These are phyloP conservation scores for Phytophthora quininea DNA, from an alignment of 352 stramenopile genomes.

Conservation along the genomic window DNA sequence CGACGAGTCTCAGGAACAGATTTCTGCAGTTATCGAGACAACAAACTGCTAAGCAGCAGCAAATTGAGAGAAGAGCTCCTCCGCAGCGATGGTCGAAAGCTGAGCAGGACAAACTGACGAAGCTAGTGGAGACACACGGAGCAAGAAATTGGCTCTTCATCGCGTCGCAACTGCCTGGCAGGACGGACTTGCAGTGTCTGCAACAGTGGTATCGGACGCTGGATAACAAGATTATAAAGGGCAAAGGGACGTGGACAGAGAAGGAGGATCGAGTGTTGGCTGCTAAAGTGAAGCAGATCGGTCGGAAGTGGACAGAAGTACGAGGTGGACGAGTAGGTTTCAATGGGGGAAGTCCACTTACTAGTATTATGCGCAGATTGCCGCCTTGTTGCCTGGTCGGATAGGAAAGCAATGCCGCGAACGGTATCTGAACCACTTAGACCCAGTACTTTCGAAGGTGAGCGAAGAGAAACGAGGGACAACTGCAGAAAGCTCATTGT, in stretches of 20 bases:
- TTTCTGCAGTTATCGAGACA: no score
- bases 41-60: no score
- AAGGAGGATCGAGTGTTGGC: slow-evolving; percentile 54
- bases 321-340: background rate
- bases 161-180: slow-evolving; percentile 65
- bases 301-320: slow-evolving; percentile 68
- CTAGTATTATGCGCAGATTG: slow-evolving; percentile 45
- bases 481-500: no score
- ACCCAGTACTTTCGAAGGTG: slow-evolving; percentile 55
- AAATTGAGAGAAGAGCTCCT: background rate
- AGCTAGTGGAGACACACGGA: slow-evolving; percentile 51
- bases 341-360: no score
- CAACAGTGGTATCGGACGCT: slow-evolving; percentile 79
- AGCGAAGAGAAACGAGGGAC: background rate
- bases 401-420: slow-evolving; percentile 78
- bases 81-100: slow-evolving; percentile 27
- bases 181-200: slow-evolving; percentile 77
- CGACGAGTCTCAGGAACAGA: no score
- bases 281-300: slow-evolving; percentile 50
- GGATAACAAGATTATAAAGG: slow-evolving; percentile 58
- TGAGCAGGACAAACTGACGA: slow-evolving; percentile 41
- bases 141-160: slow-evolving; percentile 77
- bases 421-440: slow-evolving; percentile 69
- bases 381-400: slow-evolving; percentile 53
- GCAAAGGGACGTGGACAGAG: slow-evolving; percentile 57